phyloP scores from a whole-genome alignment of 805 yeast species.

The Grigorovia jiainica region DNA sequence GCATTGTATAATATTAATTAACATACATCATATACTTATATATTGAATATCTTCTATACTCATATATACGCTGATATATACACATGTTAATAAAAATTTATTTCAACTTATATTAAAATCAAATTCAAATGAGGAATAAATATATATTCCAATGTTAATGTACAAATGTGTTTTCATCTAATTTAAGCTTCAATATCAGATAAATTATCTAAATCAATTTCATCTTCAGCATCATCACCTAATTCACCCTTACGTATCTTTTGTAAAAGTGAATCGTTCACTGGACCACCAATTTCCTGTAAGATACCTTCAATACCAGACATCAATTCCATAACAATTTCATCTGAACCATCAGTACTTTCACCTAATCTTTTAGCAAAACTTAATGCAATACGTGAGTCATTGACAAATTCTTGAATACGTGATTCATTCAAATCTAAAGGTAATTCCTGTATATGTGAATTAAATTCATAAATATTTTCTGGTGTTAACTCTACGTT shows the following conservation, averaged over 20 bases:
- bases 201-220: slow-evolving; percentile 12
- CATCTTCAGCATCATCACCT: slow-evolving; percentile 31
- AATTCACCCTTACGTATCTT: slow-evolving; percentile 29
- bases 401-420: slow-evolving; percentile 19
- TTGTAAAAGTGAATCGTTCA: slow-evolving; percentile 31
- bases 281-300: slow-evolving; percentile 52
- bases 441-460: slow-evolving; percentile 28
- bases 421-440: slow-evolving; percentile 31
- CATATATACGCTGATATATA: neutral
- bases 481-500: slow-evolving; percentile 16
- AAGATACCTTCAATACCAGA: slow-evolving; percentile 45
- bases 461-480: slow-evolving; percentile 27
- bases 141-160: too few species aligned
- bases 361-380: slow-evolving; percentile 36
- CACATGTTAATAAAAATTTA: too few species aligned
- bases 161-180: too few species aligned
- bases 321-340: slow-evolving; percentile 49
- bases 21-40: neutral
- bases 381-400: slow-evolving; percentile 32
- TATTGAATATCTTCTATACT: neutral
- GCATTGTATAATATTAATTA: neutral
- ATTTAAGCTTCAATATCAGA: slow-evolving; percentile 4
- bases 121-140: too few species aligned
- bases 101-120: too few species aligned
- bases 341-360: slow-evolving; percentile 32